These are phyloP conservation scores for Candida suzukii DNA, from an alignment of 805 yeast species.

Conservation along the genomic window DNA sequence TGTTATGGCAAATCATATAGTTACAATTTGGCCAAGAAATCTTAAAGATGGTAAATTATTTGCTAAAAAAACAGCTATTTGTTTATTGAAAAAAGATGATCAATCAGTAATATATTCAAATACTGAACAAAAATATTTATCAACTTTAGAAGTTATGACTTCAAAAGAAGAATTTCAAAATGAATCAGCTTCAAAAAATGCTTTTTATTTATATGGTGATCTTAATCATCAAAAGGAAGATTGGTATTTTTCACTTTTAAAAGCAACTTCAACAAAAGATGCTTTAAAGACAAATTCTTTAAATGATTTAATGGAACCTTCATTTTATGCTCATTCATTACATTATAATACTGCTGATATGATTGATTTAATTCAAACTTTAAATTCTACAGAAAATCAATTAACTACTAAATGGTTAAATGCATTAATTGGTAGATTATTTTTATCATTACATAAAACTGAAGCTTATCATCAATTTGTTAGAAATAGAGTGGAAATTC, in stretches of 20 bases:
- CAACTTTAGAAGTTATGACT: conserved; percentile 12
- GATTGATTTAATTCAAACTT: conserved; percentile 63
- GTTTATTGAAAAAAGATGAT: conserved; percentile 45
- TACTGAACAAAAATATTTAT: not conserved
- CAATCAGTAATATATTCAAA: conserved; percentile 10
- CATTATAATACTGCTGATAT: conserved; percentile 67
- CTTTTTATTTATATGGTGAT: conserved; percentile 66
- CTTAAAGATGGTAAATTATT: conserved; percentile 72
- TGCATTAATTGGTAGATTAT: conserved; percentile 78
- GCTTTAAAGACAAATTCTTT: conserved; percentile 13
- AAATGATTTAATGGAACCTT: conserved; percentile 43
- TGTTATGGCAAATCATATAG: conserved; percentile 62
- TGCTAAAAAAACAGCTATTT: conserved; percentile 73
- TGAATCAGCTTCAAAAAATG: conserved; percentile 27
- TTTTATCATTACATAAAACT: conserved; percentile 70
- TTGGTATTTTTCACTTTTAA: conserved; percentile 81
- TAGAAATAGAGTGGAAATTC: conserved; percentile 54
- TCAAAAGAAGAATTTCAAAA: conserved; percentile 10
- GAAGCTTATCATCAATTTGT: conserved; percentile 53
- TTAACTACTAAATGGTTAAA: conserved; percentile 85
- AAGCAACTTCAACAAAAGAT: conserved; percentile 49
- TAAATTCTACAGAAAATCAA: conserved; percentile 81
- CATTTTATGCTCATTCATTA: conserved; percentile 60
- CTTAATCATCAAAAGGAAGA: conserved; percentile 83
- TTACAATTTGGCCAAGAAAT: conserved; percentile 80